These are phyloP conservation scores for Citeromyces nyonsensis DNA, from an alignment of 805 yeast genomes.

Conservation along the genomic window DNA sequence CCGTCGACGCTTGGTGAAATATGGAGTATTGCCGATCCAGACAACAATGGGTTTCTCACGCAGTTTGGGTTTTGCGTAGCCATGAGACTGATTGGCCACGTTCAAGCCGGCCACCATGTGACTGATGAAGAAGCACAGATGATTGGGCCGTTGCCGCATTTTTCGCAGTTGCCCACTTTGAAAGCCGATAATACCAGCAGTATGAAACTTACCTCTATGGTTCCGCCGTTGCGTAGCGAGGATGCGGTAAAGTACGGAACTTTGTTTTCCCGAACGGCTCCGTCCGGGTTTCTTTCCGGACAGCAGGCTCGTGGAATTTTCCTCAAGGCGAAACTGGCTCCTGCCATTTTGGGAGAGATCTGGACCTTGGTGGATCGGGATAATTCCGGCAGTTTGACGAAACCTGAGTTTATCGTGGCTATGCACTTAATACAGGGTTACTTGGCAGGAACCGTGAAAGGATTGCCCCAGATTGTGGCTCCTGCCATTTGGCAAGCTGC, in stretches of 20 bases:
- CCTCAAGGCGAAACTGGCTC: constrained; percentile 76
- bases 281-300: constrained; percentile 44
- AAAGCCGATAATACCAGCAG: constrained; percentile 5
- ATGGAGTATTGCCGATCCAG: constrained; percentile 91
- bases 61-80: constrained; percentile 75
- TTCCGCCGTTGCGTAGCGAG: constrained; percentile 37
- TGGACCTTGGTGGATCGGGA: constrained; percentile 81
- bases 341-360: constrained; percentile 61
- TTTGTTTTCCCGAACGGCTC: constrained; percentile 58
- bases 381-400: constrained; percentile 55
- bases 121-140: constrained; percentile 35
- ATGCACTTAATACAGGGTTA: constrained; percentile 89
- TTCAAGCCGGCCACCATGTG: constrained; percentile 55
- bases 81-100: constrained; percentile 77
- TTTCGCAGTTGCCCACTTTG: constrained; percentile 16
- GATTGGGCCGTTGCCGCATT: constrained; percentile 54
- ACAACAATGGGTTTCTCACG: constrained; percentile 71
- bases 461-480: constrained; percentile 23
- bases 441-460: constrained; percentile 45
- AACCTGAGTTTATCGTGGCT: constrained; percentile 74
- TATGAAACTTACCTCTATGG: constrained; percentile 8
- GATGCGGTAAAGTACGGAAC: constrained; percentile 55
- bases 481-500: constrained; percentile 17
- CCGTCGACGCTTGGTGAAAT: constrained; percentile 72
- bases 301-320: constrained; percentile 75